Evolutionary conservation across 1,139 yeast species (phyloP).

Genomic region (Taiozyma sp.): DNA sequence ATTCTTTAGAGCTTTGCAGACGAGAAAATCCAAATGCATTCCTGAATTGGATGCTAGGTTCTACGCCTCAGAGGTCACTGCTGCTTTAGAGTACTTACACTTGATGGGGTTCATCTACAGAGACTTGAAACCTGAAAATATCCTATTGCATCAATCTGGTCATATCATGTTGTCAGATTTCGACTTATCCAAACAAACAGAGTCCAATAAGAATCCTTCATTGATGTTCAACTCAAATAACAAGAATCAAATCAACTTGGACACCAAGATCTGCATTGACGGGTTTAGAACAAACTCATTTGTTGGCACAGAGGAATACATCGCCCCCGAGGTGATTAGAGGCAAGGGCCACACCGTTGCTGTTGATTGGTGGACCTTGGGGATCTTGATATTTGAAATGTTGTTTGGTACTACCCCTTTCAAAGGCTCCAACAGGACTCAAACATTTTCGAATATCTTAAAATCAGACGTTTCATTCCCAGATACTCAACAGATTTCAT

Average conservation of each 20-base stretch:
- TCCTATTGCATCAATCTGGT: conserved; percentile 88
- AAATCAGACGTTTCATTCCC: conserved; percentile 79
- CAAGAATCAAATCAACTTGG: conserved; percentile 38
- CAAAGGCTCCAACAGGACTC: conserved; percentile 83
- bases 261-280: conserved; percentile 91
- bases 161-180: conserved; percentile 98
- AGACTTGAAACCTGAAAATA: conserved; percentile 94
- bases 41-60: conserved; percentile 87
- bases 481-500: conserved; percentile 55
- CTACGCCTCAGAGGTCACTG: conserved; percentile 96
- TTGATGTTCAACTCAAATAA: conserved; percentile 24
- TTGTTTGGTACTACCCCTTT: conserved; percentile 93
- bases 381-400: conserved; percentile 91
- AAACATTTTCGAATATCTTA: conserved; percentile 82
- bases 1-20: conserved; percentile 93
- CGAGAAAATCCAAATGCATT: conserved; percentile 81
- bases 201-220: conserved; percentile 54
- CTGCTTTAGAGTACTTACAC: conserved; percentile 93
- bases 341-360: conserved; percentile 98
- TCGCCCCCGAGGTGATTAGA: conserved; percentile 95
- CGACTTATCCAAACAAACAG: conserved; percentile 89
- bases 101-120: conserved; percentile 95
- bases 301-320: conserved; percentile 97
- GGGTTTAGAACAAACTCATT: conserved; percentile 95
- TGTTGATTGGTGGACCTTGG: conserved; percentile 99